Evolutionary conservation across 139 green algal species (phyloP).

Genomic region (Closterium sp.): DNA sequence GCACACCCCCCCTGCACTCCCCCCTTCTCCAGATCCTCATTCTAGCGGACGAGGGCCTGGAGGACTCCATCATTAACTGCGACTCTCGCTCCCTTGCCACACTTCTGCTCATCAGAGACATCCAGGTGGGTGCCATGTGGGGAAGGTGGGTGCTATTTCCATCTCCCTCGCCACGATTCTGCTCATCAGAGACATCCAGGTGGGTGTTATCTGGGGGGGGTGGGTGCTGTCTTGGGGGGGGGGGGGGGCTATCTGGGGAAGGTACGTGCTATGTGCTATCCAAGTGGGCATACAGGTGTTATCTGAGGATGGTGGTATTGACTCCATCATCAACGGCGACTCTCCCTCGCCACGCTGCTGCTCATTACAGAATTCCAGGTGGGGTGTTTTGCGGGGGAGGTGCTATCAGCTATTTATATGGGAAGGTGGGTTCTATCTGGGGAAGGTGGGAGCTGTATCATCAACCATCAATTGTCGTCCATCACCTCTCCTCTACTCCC

Average conservation of each 20-base stretch:
- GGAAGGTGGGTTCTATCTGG: too few relatives aligned
- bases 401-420: neutral
- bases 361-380: constrained; percentile 64
- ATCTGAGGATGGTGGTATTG: neutral
- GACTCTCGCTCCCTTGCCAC: constrained; percentile 60
- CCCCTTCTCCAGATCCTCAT: constrained; percentile 54
- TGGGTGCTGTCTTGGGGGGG: too few relatives aligned
- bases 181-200: constrained; percentile 65
- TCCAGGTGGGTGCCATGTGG: constrained; percentile 47
- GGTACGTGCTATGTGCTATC: too few relatives aligned
- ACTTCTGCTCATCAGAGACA: constrained; percentile 63
- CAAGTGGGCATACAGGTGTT: too few relatives aligned
- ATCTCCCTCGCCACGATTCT: constrained; percentile 61
- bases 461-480: too few relatives aligned
- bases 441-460: too few relatives aligned
- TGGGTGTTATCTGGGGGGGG: neutral
- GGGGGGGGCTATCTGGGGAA: too few relatives aligned
- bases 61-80: constrained; percentile 46
- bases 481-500: too few relatives aligned
- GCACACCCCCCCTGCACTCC: too few relatives aligned
- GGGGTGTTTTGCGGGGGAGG: neutral
- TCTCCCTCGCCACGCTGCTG: constrained; percentile 58
- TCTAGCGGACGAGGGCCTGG: constrained; percentile 56
- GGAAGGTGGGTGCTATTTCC: neutral
- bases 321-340: too few relatives aligned